These are phyloP conservation scores for Diddensiella caesifluorescens DNA, from an alignment of 805 yeast species.

Conservation along the genomic window DNA sequence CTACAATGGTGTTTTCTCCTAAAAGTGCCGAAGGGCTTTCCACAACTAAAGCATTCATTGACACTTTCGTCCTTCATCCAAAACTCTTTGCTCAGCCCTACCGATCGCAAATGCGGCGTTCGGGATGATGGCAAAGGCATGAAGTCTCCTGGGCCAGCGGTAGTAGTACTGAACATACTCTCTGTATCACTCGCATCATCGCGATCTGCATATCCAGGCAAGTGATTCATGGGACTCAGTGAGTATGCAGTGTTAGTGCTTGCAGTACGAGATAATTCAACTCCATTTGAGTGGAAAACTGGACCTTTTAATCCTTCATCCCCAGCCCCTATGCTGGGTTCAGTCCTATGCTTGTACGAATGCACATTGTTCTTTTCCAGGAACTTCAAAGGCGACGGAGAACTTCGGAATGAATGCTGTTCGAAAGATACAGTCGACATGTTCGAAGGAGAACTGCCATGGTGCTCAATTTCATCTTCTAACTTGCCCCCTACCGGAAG, in stretches of 20 bases:
- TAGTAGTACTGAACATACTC: slow-evolving; percentile 19
- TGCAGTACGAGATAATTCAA: slow-evolving; percentile 18
- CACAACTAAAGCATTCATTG: slow-evolving; percentile 79
- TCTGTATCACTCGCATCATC: slow-evolving; percentile 27
- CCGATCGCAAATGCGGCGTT: slow-evolving; percentile 16
- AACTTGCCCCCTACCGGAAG: slow-evolving; percentile 10
- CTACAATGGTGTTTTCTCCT: slow-evolving; percentile 92
- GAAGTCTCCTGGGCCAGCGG: slow-evolving; percentile 13
- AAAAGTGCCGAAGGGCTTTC: slow-evolving; percentile 63
- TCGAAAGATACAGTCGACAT: neutral
- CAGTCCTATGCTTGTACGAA: neutral
- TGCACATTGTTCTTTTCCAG: slow-evolving; percentile 2
- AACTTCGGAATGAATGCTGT: neutral
- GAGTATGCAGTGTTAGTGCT: slow-evolving; percentile 21
- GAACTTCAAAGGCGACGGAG: slow-evolving; percentile 3
- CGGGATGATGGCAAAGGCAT: slow-evolving; percentile 13
- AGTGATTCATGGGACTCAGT: slow-evolving; percentile 20
- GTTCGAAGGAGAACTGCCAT: neutral
- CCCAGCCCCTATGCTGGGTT: slow-evolving; percentile 1
- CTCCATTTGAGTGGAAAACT: neutral
- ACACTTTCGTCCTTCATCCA: slow-evolving; percentile 98
- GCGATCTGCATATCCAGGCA: slow-evolving; percentile 22
- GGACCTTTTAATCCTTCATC: slow-evolving; percentile 1
- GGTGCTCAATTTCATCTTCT: neutral
- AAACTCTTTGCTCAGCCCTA: slow-evolving; percentile 60